Evolutionary conservation across 208 protist genomes (phyloP).

Genomic region (Leishmania aethiopica): DNA sequence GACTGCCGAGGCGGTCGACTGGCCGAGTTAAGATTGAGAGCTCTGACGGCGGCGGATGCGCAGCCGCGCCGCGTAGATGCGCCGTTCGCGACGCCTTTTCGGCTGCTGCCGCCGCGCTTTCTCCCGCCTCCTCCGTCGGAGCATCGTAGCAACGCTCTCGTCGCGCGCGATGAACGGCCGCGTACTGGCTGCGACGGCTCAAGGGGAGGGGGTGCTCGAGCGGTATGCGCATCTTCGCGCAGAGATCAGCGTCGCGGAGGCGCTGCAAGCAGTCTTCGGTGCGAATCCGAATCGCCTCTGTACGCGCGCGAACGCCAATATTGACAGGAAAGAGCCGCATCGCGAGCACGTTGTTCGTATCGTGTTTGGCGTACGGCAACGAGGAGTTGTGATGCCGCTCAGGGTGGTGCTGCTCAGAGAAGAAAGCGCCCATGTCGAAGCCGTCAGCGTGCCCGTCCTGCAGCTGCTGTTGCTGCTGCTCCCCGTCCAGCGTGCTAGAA

Average conservation of each 20-base stretch:
- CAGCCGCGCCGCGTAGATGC: conserved; percentile 47
- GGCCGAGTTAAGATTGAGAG: conserved; percentile 82
- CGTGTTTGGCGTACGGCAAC: conserved; percentile 37
- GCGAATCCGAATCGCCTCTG: conserved; percentile 56
- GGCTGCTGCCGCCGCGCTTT: not conserved
- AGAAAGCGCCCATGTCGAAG: conserved; percentile 51
- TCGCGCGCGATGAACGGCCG: not conserved
- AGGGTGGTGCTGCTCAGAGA: conserved; percentile 38
- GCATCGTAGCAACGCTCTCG: not conserved
- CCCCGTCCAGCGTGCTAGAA: conserved; percentile 6
- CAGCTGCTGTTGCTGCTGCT: not conserved
- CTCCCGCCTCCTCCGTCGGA: not conserved
- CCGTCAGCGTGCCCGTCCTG: conserved; percentile 10
- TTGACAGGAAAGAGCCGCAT: conserved; percentile 75
- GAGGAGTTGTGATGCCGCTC: conserved; percentile 73
- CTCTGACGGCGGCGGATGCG: conserved; percentile 56
- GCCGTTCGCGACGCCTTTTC: conserved; percentile 10
- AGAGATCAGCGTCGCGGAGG: conserved; percentile 53
- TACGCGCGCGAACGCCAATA: conserved; percentile 45
- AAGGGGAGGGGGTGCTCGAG: conserved; percentile 60
- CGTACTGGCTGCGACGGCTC: conserved; percentile 17
- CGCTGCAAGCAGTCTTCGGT: conserved; percentile 68
- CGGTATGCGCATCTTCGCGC: conserved; percentile 34
- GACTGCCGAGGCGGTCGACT: conserved; percentile 11
- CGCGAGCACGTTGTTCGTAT: conserved; percentile 72